Evolutionary conservation across 2,329 filamentous ascomycete species (phyloP).

Genomic region (Aspergillus udagawae): DNA sequence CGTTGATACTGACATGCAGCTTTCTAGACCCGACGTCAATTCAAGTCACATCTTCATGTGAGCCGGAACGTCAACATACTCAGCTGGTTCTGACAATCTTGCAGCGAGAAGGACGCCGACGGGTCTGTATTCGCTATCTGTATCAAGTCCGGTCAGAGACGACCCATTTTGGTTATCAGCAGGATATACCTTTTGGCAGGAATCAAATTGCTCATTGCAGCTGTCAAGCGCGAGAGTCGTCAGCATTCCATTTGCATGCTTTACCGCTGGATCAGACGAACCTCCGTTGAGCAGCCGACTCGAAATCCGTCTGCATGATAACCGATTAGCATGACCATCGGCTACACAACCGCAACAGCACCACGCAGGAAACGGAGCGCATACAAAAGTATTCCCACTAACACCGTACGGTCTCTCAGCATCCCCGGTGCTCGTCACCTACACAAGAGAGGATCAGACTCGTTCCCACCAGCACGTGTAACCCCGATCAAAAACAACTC

Average conservation of each 20-base stretch:
- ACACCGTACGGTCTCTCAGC: slow-evolving; percentile 18
- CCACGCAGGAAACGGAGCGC: background rate
- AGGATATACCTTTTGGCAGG: slow-evolving; percentile 14
- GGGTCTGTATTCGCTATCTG: slow-evolving; percentile 14
- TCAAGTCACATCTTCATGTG: background rate
- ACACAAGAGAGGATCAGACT: background rate
- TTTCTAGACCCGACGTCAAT: background rate
- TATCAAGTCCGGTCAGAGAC: background rate
- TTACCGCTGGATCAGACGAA: slow-evolving; percentile 2
- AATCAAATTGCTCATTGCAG: slow-evolving; percentile 20
- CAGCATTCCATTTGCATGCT: background rate
- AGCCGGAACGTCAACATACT: slow-evolving; percentile 2
- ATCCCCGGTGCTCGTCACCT: slow-evolving; percentile 17
- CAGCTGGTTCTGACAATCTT: slow-evolving; percentile 16
- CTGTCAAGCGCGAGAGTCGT: slow-evolving; percentile 3
- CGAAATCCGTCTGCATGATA: slow-evolving; percentile 12
- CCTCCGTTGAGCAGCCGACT: slow-evolving; percentile 18
- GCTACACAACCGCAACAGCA: background rate
- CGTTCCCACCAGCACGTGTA: background rate
- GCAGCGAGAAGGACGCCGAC: slow-evolving; percentile 8
- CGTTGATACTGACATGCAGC: background rate
- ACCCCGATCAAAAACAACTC: background rate
- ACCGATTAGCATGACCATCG: background rate
- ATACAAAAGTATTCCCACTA: slow-evolving; percentile 22
- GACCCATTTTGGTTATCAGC: background rate